Evolutionary conservation across 1,139 yeast species (phyloP), one percentile per base, ranked within the genome.

Genomic region (Yamadazyma sp.): DNA sequence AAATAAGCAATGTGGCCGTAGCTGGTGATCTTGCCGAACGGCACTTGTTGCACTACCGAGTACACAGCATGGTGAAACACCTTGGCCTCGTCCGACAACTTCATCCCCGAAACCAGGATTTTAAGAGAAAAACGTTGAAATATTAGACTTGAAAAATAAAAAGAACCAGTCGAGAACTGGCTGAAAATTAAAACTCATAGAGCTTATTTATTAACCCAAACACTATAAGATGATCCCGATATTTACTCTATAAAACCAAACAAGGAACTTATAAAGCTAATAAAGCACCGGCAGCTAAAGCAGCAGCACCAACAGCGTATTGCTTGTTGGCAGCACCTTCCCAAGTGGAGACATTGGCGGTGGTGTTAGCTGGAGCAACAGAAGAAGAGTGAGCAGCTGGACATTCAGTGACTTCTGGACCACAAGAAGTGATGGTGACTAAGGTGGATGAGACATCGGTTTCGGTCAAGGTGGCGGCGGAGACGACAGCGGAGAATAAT

Each of bases 1-100:
- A 84, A 58, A 43, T 70, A 73, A 0, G 94, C 94, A 7, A 86
- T 77, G 53, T 83, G 89, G 4, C 87, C 89, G 50, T 86, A 86
- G 12, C 83, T 73, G 0, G 89, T 79, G 5, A 81, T 89, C 35
- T 62, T 62, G 0, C 91, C 94, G n/a, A 50, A 48, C 0, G 95
- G 95, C 3, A 86, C 73, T 44, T 62, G 60, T 30, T 58, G 62
- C 1, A 79, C 80, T 2, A 77, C 62, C 2, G 72, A 59, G 53
- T 81, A 86, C 0, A 83, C 89, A 0, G 83, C 79, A 33, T 68
- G 62, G 52, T 82, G 79, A 55, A 84, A 83, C 11, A 78, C 77
- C 44, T 73, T 65, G 0, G 77, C 69, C 49, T 81, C 85, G 31
- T 76, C 78, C 1, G 61, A 56, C 18, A 64, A 41, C 28, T 53